Conservation (phyloP, 2,329 filamentous ascomycete species). For the Aotearoamyces nothofagi region DNA sequence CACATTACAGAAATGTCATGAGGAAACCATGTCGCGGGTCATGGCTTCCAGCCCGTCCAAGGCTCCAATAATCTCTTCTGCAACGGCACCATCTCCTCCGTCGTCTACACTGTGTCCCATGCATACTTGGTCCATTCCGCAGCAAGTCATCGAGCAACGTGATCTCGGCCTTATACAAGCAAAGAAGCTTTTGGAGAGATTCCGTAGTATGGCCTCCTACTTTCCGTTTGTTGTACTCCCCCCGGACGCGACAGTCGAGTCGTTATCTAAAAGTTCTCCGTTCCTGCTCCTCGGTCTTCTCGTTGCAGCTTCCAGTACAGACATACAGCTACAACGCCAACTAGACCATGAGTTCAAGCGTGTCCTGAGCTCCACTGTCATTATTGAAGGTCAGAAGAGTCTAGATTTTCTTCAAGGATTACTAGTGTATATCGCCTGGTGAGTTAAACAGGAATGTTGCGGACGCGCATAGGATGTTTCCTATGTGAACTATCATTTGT, state of each 20-base stretch:
- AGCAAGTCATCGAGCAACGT: not conserved
- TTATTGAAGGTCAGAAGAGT: constrained; percentile 39
- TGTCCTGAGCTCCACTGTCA: constrained; percentile 18
- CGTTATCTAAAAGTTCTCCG: constrained; percentile 11
- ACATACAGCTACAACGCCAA: constrained; percentile 13
- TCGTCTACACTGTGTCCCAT: not conserved
- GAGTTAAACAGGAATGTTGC: too few relatives aligned
- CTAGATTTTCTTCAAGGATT: constrained; percentile 41
- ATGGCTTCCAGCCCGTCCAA: not conserved
- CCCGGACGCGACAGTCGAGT: constrained; percentile 10
- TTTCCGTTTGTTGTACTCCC: constrained; percentile 16
- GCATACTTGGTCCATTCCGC: not conserved
- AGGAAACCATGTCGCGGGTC: not conserved
- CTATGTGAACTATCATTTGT: not conserved
- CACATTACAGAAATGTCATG: not conserved
- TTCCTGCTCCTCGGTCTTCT: constrained; percentile 16
- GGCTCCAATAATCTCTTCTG: not conserved
- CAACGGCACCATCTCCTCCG: not conserved
- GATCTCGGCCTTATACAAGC: not conserved
- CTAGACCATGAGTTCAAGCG: constrained; percentile 16
- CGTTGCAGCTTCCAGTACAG: constrained; percentile 10
- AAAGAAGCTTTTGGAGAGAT: not conserved
- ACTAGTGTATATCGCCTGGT: constrained; percentile 45
- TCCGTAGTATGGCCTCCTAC: constrained; percentile 4
- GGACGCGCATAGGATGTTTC: too few relatives aligned